Evolutionary conservation across 352 stramenopile species (phyloP).

Genomic region (Phytophthora sp.): DNA sequence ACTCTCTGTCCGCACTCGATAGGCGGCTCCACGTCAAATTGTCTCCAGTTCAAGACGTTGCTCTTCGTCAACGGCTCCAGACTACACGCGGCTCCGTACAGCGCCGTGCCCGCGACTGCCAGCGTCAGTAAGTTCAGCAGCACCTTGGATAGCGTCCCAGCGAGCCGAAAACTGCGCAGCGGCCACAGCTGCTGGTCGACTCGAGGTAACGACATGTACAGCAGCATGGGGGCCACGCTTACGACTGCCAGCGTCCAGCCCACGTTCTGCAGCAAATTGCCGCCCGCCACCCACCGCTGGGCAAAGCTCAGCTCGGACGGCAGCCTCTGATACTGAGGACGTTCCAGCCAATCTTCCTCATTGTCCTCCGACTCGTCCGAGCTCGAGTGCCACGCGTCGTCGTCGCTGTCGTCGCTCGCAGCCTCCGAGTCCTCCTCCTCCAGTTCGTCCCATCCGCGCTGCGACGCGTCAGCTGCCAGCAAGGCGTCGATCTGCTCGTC

Average conservation of each 20-base stretch:
- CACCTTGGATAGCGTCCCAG: conserved; percentile 42
- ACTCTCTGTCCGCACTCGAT: conserved; percentile 31
- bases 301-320: conserved; percentile 4
- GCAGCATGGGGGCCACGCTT: conserved; percentile 46
- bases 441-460: conserved; percentile 58
- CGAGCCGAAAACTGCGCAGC: conserved; percentile 40
- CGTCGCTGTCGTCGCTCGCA: conserved; percentile 24
- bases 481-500: conserved; percentile 86
- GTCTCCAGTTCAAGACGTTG: conserved; percentile 26
- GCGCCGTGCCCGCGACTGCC: conserved; percentile 3
- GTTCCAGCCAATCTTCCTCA: conserved; percentile 24
- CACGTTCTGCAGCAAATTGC: conserved; percentile 51
- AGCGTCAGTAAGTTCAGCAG: conserved; percentile 47
- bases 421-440: conserved; percentile 46
- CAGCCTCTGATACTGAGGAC: neutral
- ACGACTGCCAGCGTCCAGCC: conserved; percentile 59
- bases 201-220: conserved; percentile 48
- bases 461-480: conserved; percentile 50
- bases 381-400: conserved; percentile 46
- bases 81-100: conserved; percentile 42
- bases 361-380: conserved; percentile 44
- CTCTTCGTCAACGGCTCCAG: conserved; percentile 13
- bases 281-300: conserved; percentile 44
- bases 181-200: conserved; percentile 38
- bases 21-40: conserved; percentile 32